Percentiles rank a stretch among this genome's conserved stretches.
Evolutionary conservation across 192 early-diverging fungal species (phyloP).

Genomic region (Globomyces pollinis-pini): DNA sequence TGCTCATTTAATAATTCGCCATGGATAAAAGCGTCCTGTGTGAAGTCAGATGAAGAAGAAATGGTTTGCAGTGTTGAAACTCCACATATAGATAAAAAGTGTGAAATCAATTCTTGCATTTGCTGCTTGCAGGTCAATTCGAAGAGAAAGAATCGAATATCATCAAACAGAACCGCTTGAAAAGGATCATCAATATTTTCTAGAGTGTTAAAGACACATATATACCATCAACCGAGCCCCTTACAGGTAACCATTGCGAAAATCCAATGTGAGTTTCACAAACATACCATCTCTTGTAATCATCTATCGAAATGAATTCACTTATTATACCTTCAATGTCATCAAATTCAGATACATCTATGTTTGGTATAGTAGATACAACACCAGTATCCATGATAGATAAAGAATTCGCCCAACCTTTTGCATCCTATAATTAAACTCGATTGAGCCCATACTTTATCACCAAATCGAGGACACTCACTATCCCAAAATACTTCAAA

Average conservation of each 20-base stretch:
- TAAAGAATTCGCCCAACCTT: too few relatives aligned
- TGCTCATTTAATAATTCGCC: too few relatives aligned
- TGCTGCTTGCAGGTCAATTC: conserved; percentile 17
- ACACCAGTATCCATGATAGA: too few relatives aligned
- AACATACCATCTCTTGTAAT: background rate
- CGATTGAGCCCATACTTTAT: too few relatives aligned
- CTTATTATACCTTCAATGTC: conserved; percentile 27
- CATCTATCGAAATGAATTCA: conserved; percentile 22
- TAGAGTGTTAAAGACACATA: too few relatives aligned
- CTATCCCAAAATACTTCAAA: conserved; percentile 45
- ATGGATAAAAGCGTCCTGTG: too few relatives aligned
- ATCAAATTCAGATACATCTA: background rate
- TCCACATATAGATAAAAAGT: conserved; percentile 23
- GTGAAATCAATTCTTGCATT: conserved; percentile 14
- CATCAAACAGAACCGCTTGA: background rate
- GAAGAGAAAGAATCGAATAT: background rate
- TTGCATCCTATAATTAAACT: too few relatives aligned
- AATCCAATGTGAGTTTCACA: too few relatives aligned
- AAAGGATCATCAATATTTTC: conserved; percentile 2
- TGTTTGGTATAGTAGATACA: too few relatives aligned
- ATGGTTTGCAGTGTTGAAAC: conserved; percentile 22
- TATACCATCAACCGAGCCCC: background rate
- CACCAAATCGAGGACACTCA: conserved; percentile 34
- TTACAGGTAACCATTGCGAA: background rate
- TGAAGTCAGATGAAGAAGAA: too few relatives aligned